These are phyloP conservation scores for Macrolepiota albuminosa DNA, from an alignment of 768 basidiomycete genomes.

Conservation along the genomic window DNA sequence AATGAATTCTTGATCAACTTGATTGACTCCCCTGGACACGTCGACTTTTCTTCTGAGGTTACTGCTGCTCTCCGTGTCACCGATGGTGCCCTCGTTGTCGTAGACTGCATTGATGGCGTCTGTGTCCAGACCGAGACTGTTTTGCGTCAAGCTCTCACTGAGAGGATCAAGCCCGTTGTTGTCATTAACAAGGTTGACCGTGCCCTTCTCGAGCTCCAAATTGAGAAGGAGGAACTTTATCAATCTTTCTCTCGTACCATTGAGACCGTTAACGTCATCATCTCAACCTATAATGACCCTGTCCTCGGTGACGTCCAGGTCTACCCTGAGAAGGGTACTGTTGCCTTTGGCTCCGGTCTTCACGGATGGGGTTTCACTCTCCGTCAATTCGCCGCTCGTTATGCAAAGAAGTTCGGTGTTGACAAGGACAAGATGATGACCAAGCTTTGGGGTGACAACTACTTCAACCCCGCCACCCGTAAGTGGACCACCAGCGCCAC, in stretches of 20 bases:
- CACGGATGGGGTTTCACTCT: slow-evolving; percentile 99
- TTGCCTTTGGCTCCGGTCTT: slow-evolving; percentile 98
- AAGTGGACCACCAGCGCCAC: slow-evolving; percentile 86
- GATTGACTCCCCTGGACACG: slow-evolving; percentile 99
- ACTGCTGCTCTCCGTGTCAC: slow-evolving; percentile 99
- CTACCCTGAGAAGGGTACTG: slow-evolving; percentile 95
- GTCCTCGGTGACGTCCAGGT: slow-evolving; percentile 97
- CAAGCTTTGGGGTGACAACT: slow-evolving; percentile 99
- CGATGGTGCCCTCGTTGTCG: slow-evolving; percentile 98
- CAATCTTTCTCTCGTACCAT: slow-evolving; percentile 96
- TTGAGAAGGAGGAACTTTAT: slow-evolving; percentile 92
- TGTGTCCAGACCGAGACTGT: slow-evolving; percentile 99
- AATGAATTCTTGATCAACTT: slow-evolving; percentile 98
- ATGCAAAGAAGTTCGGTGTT: slow-evolving; percentile 98
- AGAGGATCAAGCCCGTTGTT: slow-evolving; percentile 98
- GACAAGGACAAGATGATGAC: slow-evolving; percentile 97
- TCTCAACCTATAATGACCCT: slow-evolving; percentile 91
- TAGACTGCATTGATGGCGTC: slow-evolving; percentile 98
- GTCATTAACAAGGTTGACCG: slow-evolving; percentile 99
- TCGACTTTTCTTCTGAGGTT: slow-evolving; percentile 99
- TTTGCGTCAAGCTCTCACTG: slow-evolving; percentile 90
- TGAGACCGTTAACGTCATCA: slow-evolving; percentile 96
- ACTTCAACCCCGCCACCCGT: slow-evolving; percentile 92
- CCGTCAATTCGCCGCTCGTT: slow-evolving; percentile 90
- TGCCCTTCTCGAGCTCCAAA: slow-evolving; percentile 96